These are phyloP conservation scores for Cyathus striatus DNA, from an alignment of 768 basidiomycete species.

Conservation along the genomic window DNA sequence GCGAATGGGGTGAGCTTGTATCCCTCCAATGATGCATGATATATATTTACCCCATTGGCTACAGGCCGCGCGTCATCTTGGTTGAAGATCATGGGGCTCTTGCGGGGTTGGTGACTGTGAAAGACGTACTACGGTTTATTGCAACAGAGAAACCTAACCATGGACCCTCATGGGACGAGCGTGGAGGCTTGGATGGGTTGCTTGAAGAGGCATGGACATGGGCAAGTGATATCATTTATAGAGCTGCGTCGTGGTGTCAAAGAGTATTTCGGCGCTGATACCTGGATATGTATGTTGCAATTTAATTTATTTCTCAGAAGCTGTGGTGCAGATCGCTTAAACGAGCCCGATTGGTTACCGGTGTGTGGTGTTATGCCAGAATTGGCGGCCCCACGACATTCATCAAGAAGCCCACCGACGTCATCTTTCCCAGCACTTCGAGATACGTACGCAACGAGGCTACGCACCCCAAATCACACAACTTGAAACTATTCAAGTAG, in stretches of 20 bases:
- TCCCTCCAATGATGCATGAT: slow-evolving; percentile 4
- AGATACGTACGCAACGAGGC: neutral
- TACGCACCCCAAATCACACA: neutral
- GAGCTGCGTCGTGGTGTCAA: slow-evolving; percentile 30
- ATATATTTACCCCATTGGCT: slow-evolving; percentile 3
- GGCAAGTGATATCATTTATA: slow-evolving; percentile 32
- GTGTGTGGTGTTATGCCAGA: too few species aligned
- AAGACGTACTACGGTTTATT: slow-evolving; percentile 91
- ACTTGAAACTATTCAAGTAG: neutral
- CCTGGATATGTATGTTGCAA: too few species aligned
- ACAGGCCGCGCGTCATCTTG: slow-evolving; percentile 91
- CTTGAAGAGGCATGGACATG: slow-evolving; percentile 60
- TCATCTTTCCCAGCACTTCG: neutral
- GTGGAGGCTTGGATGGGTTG: slow-evolving; percentile 60
- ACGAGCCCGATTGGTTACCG: neutral
- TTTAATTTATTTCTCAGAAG: neutral
- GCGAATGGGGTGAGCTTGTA: slow-evolving; percentile 74
- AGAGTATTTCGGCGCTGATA: slow-evolving; percentile 30
- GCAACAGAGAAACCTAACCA: slow-evolving; percentile 49
- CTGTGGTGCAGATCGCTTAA: neutral
- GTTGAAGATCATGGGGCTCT: slow-evolving; percentile 84
- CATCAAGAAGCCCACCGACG: too few species aligned
- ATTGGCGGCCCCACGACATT: too few species aligned
- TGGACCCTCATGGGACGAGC: slow-evolving; percentile 54
- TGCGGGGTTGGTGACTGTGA: slow-evolving; percentile 87